Percentiles rank a stretch among this genome's conserved stretches.
Conservation (phyloP, 2,329 filamentous ascomycete genomes). For the Nigrospora sphaerica region DNA sequence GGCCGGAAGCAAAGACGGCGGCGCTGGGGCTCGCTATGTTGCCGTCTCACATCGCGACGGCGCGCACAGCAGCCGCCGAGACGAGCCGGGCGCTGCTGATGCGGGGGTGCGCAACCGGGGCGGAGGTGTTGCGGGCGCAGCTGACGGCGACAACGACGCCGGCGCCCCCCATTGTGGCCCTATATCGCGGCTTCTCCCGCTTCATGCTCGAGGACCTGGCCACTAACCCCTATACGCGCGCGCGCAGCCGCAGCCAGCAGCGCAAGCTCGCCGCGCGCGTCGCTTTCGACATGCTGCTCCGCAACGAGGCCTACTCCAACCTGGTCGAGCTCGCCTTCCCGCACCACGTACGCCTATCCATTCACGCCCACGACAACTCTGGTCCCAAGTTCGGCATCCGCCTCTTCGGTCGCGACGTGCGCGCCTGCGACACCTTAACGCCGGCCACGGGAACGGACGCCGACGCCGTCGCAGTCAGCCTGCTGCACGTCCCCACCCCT, state of each 20-base stretch:
- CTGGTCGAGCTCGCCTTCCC: conserved; percentile 37
- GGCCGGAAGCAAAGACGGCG: no score
- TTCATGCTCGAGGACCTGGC: conserved; percentile 36
- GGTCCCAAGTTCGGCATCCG: conserved; percentile 33
- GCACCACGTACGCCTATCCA: conserved; percentile 36
- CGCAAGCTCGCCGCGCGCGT: conserved; percentile 21
- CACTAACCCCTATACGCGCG: conserved; percentile 14
- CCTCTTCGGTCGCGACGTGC: conserved; percentile 23
- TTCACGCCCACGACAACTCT: conserved; percentile 34
- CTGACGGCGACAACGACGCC: no score
- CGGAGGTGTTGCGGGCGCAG: no score
- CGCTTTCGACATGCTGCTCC: conserved; percentile 27
- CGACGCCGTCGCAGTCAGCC: no score
- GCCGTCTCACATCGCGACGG: no score
- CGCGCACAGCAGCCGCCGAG: no score
- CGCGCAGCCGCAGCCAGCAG: conserved; percentile 14
- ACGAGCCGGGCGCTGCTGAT: no score
- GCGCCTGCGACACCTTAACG: conserved; percentile 10
- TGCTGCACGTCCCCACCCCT: no score
- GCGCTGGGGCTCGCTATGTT: no score
- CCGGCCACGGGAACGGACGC: no score
- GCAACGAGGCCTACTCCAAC: conserved; percentile 41
- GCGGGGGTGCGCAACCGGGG: no score
- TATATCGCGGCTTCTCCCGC: conserved; percentile 55
- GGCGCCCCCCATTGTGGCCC: no score